phyloP scores from a whole-genome alignment of 2,329 filamentous ascomycete genomes.

The Didymella exigua region DNA sequence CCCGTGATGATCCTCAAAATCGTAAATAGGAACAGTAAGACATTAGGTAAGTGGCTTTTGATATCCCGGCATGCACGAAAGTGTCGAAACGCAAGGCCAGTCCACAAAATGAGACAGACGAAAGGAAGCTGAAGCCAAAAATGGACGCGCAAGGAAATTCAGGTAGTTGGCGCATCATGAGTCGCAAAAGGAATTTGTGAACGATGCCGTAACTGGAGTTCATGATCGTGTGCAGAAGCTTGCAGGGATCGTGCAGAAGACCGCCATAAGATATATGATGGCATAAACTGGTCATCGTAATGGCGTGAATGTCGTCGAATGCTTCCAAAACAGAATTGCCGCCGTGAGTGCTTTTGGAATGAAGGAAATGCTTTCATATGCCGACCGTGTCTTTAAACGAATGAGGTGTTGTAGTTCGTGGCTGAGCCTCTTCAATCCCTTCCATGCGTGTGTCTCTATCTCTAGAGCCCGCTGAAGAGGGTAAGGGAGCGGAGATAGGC shows the following conservation, averaged over 20 bases:
- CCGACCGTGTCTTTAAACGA: constrained; percentile 53
- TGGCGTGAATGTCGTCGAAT: constrained; percentile 48
- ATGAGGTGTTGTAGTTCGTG: constrained; percentile 49
- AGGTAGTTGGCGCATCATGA: constrained; percentile 16
- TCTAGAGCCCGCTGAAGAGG: constrained; percentile 39
- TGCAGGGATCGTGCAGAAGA: constrained; percentile 42
- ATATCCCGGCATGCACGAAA: constrained; percentile 40
- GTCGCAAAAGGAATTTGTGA: constrained; percentile 20
- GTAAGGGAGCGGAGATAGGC: constrained; percentile 45
- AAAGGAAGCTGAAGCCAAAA: constrained; percentile 22
- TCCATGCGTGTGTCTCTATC: constrained; percentile 47
- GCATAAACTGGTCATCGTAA: constrained; percentile 47
- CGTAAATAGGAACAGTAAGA: constrained; percentile 44
- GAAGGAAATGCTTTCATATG: constrained; percentile 49
- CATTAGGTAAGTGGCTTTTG: constrained; percentile 45
- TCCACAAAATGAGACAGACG: constrained; percentile 24
- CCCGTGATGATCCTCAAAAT: constrained; percentile 36
- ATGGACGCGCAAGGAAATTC: constrained; percentile 15
- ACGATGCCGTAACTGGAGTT: constrained; percentile 31
- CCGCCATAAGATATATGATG: constrained; percentile 34
- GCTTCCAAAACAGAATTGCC: constrained; percentile 48
- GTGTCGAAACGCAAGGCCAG: constrained; percentile 33
- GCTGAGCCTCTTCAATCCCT: constrained; percentile 46
- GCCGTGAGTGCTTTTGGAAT: constrained; percentile 47
- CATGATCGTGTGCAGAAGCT: constrained; percentile 29